Base-by-base conservation (phyloP, 257 asterid species). In the Hygrophila difformis region DNA sequence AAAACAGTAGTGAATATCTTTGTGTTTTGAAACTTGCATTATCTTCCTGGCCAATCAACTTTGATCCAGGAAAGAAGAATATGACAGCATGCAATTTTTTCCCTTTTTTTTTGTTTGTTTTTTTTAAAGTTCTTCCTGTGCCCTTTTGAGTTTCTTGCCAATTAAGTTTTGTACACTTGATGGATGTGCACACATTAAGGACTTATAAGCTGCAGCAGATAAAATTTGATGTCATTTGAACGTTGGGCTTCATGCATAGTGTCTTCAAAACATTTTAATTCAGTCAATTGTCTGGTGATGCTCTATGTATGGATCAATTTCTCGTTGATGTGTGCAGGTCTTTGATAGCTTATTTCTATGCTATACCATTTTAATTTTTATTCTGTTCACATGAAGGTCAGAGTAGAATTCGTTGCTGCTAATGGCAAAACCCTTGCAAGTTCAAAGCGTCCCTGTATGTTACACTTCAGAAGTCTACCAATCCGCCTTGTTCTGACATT, bases 371-470 rank as follows among this genome's bases (percentile, higher is more conserved):
- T 28, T 19, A 12, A 12, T 20, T 16, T 59, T 51, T 36, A 56
- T 51, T 21, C 18, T 38, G 35, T 39, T 36, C 6, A 26, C 19
- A 24, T 63, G 67, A 55, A 88, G 97, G 87, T 84, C 13, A 73
- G 87, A 60, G 79, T 75, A 6, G 96, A 88, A 64, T 74, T 74
- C 70, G 84, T 88, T 33, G 65, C 66, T 39, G 61, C 68, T 50
- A 75, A 74, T 58, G 93, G 91, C 26, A 58, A 56, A 55, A 57
- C 37, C 37, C 79, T 84, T 4, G 57, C 85, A 43, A 74, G 77
- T 40, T 75, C 76, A 12, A 70, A 84, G 47, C 76, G 75, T 12
- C 94, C 93, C 1, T 76, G 82, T 56, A 82, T 84, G 82, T 51
- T 89, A 65, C 85, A 62, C 15, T 89, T 77, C 47, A 81, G 45